Conservation (phyloP, 495 filamentous ascomycete species). For the Glonium stellatum region DNA sequence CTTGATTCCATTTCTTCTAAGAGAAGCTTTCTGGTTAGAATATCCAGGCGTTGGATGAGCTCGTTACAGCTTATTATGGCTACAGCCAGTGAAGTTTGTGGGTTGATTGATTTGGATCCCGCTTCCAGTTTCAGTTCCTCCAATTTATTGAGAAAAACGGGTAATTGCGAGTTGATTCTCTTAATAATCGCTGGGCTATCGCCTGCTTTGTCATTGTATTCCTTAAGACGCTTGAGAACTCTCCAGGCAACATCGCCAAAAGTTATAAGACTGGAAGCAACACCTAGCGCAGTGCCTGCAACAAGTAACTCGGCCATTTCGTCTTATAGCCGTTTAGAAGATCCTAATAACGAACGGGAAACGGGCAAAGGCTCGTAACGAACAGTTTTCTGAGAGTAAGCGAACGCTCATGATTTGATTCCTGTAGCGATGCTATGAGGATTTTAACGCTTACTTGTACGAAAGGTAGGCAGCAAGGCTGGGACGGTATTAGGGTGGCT, state of each 20-base stretch:
- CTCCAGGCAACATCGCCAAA: slow-evolving; percentile 36
- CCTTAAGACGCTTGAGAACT: slow-evolving; percentile 31
- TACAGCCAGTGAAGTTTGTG: slow-evolving; percentile 21
- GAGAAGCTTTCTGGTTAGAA: slow-evolving; percentile 13
- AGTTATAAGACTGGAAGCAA: slow-evolving; percentile 32
- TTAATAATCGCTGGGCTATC: slow-evolving; percentile 30
- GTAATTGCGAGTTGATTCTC: slow-evolving; percentile 32
- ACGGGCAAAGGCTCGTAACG: too few relatives aligned
- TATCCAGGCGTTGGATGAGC: background rate
- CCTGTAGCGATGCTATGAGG: too few relatives aligned
- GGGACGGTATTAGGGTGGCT: too few relatives aligned
- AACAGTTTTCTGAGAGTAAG: too few relatives aligned
- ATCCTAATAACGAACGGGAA: too few relatives aligned
- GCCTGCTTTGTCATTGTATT: slow-evolving; percentile 22
- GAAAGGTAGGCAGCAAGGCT: too few relatives aligned
- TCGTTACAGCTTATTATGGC: slow-evolving; percentile 21
- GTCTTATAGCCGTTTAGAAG: background rate
- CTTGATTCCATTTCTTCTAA: slow-evolving; percentile 13
- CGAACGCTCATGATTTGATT: too few relatives aligned
- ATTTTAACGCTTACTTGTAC: too few relatives aligned
- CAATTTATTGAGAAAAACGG: slow-evolving; percentile 28
- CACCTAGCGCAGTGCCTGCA: slow-evolving; percentile 17
- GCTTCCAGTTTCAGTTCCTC: slow-evolving; percentile 21
- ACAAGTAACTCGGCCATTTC: slow-evolving; percentile 36
- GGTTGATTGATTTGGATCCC: slow-evolving; percentile 7